Base-by-base conservation (phyloP, 805 yeast genomes). In the Saturnispora diversa region DNA sequence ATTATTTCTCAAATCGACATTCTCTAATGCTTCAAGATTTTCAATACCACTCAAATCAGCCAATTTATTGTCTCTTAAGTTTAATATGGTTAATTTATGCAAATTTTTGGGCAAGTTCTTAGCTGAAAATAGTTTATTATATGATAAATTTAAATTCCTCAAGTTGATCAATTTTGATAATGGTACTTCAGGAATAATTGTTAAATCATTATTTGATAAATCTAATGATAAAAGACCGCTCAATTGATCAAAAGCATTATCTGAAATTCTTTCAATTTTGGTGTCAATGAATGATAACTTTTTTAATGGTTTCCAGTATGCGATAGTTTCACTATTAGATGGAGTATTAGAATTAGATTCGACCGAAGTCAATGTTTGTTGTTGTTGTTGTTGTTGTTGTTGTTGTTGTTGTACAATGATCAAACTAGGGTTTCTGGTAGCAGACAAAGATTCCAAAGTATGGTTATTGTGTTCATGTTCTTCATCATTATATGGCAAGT, bases 1-100 rank as follows among this genome's bases (percentile, higher is more conserved):
- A 47, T 76, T 76, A 42, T 70, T 67, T 44, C 81, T 55, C 41
- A 76, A 54, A 52, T 76, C 82, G 13, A 75, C 54, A 43, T 73
- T 75, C 40, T 73, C 75, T 25, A 76, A 53, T 4, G 59, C 44
- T 8, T 38, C 40, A 42, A 75, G 54, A 39, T 59, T 55, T 37
- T 74, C 75, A 35, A 76, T 48, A 0, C 76, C 72, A 8, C 62
- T 63, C 36, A 76, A 53, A 37, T 57, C 62, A 3, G 44, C 44
- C 21, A 75, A 39, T 35, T 62, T 60, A 50, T 76, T 76, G 44
- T 72, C 72, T 50, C 72, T 69, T 44, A 76, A 56, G 49, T 71
- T 74, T 32, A 76, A 53, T 2, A 75, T 63, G 3, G 74, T 54
- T 31, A 75, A 52, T 47, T 66, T 68, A 2, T 52, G 50, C 26